Evolutionary conservation across 139 green algal species (phyloP).

Genomic region (Micractinium conductrix): DNA sequence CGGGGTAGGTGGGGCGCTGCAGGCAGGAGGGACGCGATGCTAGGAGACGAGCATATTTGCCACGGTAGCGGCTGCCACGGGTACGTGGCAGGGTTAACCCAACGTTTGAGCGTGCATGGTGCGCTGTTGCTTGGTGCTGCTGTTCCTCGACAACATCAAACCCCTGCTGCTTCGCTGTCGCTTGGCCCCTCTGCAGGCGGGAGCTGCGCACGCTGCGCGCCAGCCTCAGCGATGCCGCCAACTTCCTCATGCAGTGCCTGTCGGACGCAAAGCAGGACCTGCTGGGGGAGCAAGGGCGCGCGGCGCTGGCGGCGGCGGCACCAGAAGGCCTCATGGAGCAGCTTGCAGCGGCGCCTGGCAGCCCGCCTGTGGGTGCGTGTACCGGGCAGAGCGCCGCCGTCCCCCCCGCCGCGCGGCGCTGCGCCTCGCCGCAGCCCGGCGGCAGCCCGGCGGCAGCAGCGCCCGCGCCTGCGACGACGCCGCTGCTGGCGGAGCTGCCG

Average conservation of each 20-base stretch:
- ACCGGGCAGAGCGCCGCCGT: no score
- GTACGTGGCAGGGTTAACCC: no score
- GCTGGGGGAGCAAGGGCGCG: neutral
- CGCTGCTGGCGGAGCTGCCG: conserved; percentile 1
- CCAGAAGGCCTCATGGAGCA: neutral
- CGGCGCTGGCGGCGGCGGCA: neutral
- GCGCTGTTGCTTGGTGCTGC: no score
- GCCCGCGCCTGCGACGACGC: no score
- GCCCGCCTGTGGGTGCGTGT: no score
- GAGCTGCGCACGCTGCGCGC: neutral
- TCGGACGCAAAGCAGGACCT: conserved; percentile 7
- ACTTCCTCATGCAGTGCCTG: conserved; percentile 24
- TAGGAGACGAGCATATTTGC: no score
- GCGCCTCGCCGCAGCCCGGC: neutral
- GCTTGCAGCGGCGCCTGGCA: neutral
- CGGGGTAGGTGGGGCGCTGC: no score
- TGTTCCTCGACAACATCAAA: no score
- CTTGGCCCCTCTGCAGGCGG: neutral
- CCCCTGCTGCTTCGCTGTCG: neutral
- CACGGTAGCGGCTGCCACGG: no score
- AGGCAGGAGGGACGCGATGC: no score
- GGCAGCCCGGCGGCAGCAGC: neutral
- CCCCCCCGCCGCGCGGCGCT: no score
- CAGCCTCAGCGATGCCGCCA: neutral
- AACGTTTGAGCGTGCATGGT: no score